Evolutionary conservation across 1,284 basidiomycete species (phyloP), one percentile per base, ranked within the genome.

Genomic region (Rhizoctonia solani): DNA sequence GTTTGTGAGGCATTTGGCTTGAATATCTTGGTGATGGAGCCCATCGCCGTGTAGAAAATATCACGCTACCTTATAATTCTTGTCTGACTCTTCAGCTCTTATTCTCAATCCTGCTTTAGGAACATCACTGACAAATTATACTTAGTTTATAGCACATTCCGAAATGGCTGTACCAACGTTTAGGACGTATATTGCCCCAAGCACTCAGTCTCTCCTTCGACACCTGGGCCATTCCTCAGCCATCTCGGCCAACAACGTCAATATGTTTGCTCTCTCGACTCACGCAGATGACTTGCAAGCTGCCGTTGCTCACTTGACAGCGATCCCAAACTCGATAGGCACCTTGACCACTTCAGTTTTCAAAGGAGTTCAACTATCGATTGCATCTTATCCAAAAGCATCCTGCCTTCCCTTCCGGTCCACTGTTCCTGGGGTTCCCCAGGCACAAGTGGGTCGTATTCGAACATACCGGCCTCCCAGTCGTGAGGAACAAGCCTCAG

Each of bases 371-470:
- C 59, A 65, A 30, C 49, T 65, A 9, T 52, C 59, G 16, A 27
- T 65, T 25, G 59, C 49, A 23, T 65, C 59, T 1, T 65, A 41
- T n/a, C 37, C 59, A 30, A 11, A 21, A 25, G 27, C 25, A n/a
- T 42, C 44, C 3, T 65, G 59, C 25, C 47, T 79, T 1, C 76
- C 81, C 0, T 89, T 89, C 70, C 79, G 81, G 21, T 89, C 87
- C 4, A 81, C 79, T 0, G 82, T 90, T 55, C 81, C 82, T 0
- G 87, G 89, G 8, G 77, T 77, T 49, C 75, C 77, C 27, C 77
- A 81, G n/a, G 75, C 81, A 1, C 85, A 88, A 70, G 87, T 90
- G 5, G 89, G 89, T 23, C 79, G 87, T 49, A 85, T 85, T 37
- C 59, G 58, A 37, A 52, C 39, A 27, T 65, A 65, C 37, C 55